Percentiles rank a stretch among this genome's conserved stretches.
Conservation (phyloP, 1,139 yeast species). For the Geotrichum armillariae region DNA sequence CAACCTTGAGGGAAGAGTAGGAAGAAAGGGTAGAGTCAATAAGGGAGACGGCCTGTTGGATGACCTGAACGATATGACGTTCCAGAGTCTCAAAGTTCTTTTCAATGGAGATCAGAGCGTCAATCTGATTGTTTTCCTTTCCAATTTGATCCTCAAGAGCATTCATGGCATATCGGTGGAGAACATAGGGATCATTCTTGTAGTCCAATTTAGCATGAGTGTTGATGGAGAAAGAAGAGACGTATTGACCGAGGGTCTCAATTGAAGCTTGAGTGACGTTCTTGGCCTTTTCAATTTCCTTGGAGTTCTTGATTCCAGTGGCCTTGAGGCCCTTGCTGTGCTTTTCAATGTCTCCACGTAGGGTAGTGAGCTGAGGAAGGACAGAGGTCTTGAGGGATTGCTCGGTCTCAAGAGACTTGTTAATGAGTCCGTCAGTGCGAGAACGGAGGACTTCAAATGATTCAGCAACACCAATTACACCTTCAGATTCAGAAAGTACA, state of each 20-base stretch:
- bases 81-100: constrained; percentile 45
- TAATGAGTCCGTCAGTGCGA: constrained; percentile 37
- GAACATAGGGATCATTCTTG: constrained; percentile 47
- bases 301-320: constrained; percentile 39
- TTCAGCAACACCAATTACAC: constrained; percentile 38
- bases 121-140: constrained; percentile 48
- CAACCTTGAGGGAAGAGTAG: constrained; percentile 35
- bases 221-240: constrained; percentile 30
- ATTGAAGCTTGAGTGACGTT: constrained; percentile 39
- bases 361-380: constrained; percentile 39
- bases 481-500: constrained; percentile 14
- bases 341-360: constrained; percentile 42
- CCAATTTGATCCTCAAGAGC: constrained; percentile 45
- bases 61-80: constrained; percentile 43
- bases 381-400: constrained; percentile 35
- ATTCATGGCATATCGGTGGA: constrained; percentile 41
- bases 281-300: constrained; percentile 42
- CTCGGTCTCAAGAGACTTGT: constrained; percentile 39
- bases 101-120: constrained; percentile 46
- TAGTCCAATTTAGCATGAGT: constrained; percentile 39
- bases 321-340: constrained; percentile 42
- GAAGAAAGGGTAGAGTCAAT: constrained; percentile 37
- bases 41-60: constrained; percentile 43
- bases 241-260: constrained; percentile 40
- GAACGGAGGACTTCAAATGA: constrained; percentile 38